Percentiles rank a stretch among this genome's conserved stretches.
Conservation (phyloP, 352 stramenopile species). For the Phytophthora meadii region DNA sequence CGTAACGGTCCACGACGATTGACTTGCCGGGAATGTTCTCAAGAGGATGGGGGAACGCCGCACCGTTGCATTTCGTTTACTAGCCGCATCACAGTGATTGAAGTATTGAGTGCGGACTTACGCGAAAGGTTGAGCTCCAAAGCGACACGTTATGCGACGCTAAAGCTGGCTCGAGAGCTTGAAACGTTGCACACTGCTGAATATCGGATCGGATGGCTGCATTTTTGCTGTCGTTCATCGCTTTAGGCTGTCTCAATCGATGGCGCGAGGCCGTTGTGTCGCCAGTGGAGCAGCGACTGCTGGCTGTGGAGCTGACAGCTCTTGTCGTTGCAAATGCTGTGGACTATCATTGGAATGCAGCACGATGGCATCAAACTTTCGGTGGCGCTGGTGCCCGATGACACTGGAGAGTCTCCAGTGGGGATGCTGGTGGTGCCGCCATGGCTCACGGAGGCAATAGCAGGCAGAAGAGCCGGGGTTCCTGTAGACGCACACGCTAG, state of each 20-base stretch:
- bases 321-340: background rate
- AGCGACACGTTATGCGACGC: slow-evolving; percentile 36
- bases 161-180: slow-evolving; percentile 30
- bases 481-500: background rate
- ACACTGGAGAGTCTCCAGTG: no score
- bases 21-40: slow-evolving; percentile 33
- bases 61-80: slow-evolving; percentile 8
- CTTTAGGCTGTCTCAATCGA: slow-evolving; percentile 11
- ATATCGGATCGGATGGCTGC: slow-evolving; percentile 23
- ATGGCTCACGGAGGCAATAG: background rate
- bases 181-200: slow-evolving; percentile 30
- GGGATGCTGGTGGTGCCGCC: slow-evolving; percentile 1
- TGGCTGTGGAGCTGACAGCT: background rate
- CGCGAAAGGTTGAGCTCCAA: slow-evolving; percentile 15
- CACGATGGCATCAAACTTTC: background rate
- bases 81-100: background rate
- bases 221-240: slow-evolving; percentile 17
- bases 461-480: slow-evolving; percentile 8
- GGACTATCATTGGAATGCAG: background rate
- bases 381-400: background rate
- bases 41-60: slow-evolving; percentile 15
- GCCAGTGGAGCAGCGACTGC: background rate
- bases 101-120: slow-evolving; percentile 11
- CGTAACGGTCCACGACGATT: slow-evolving; percentile 27
- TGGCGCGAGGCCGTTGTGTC: background rate